A percentile compares a stretch with the other conserved stretches of the same genome.
Evolutionary conservation across 140 eudicot species (phyloP).

Genomic region (Artemisia princeps): DNA sequence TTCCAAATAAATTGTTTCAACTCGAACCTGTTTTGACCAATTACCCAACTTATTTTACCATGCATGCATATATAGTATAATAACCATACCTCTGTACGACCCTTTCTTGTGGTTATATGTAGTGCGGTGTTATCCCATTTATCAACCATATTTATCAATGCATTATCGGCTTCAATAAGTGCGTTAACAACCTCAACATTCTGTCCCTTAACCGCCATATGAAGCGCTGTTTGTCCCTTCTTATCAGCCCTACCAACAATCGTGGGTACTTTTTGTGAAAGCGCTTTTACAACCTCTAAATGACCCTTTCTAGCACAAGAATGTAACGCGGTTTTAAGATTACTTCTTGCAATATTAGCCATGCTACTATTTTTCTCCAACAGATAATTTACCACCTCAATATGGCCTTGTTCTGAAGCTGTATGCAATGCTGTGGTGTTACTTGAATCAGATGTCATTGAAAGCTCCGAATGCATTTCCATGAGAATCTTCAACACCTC

Average conservation of each 20-base stretch:
- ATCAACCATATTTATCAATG: constrained; percentile 44
- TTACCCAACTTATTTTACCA: neutral
- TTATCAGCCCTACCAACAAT: constrained; percentile 51
- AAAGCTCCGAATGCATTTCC: constrained; percentile 53
- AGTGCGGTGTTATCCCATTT: constrained; percentile 54
- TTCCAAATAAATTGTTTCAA: neutral
- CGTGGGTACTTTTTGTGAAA: constrained; percentile 43
- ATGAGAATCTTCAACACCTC: constrained; percentile 55
- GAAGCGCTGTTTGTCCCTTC: constrained; percentile 80
- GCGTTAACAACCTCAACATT: constrained; percentile 53
- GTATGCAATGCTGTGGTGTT: constrained; percentile 67
- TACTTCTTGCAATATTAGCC: constrained; percentile 51
- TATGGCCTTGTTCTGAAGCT: constrained; percentile 71
- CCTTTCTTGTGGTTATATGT: constrained; percentile 62
- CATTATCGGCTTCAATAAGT: constrained; percentile 43
- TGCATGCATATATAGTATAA: neutral
- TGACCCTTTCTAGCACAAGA: constrained; percentile 69
- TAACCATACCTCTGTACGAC: constrained; percentile 49
- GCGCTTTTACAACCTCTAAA: constrained; percentile 53
- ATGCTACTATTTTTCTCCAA: constrained; percentile 49
- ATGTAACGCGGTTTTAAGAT: constrained; percentile 61
- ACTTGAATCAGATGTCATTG: constrained; percentile 49
- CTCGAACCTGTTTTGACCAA: neutral
- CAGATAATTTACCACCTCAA: constrained; percentile 59
- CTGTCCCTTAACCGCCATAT: constrained; percentile 76